Evolutionary conservation across 257 asterid genomes (phyloP), one percentile per base, ranked within the genome.

Genomic region (Solanum medicagineum): DNA sequence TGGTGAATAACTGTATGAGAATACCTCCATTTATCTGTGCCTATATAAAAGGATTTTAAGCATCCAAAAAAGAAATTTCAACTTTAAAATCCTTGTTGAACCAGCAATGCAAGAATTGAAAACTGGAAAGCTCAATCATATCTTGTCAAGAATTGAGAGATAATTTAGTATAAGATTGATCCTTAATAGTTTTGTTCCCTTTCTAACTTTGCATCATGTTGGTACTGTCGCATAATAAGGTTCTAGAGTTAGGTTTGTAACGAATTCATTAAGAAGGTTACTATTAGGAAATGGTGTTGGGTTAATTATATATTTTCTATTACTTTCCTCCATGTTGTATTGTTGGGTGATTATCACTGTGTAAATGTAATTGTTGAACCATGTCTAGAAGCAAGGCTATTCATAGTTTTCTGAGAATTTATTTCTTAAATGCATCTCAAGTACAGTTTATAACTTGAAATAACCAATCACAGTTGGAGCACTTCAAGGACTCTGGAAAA

Each of bases 401-500:
- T 47, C 83, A 9, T 15, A 24, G 24, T 70, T 51, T 51, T 51
- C 36, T 51, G 63, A 77, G 83, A 77, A 77, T 26, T 47, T 77
- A 49, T 77, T 14, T 77, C 62, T 77, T 77, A 6, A 77, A 51
- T 16, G 83, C 47, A 26, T 53, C 22, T 26, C 83, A 79, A 79
- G 26, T 79, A 79, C 65, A 80, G 63, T 82, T 84, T 85, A 70
- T 91, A 84, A 92, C 88, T 85, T n/a, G 77, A 80, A 49, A 79
- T 26, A 84, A 74, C 87, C 86, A 65, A 70, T 83, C 85, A 81
- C 91, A 97, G 98, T 93, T 90, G 97, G 97, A 86, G 98, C 97
- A 81, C 93, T 97, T 86, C 90, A 87, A 88, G 97, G 96, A 87
- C 97, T 97, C 75, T 92, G 98, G 98, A 92, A 91, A 88, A 94